Evolutionary conservation across 208 protist species (phyloP).

Genomic region (Trypanosoma mega): DNA sequence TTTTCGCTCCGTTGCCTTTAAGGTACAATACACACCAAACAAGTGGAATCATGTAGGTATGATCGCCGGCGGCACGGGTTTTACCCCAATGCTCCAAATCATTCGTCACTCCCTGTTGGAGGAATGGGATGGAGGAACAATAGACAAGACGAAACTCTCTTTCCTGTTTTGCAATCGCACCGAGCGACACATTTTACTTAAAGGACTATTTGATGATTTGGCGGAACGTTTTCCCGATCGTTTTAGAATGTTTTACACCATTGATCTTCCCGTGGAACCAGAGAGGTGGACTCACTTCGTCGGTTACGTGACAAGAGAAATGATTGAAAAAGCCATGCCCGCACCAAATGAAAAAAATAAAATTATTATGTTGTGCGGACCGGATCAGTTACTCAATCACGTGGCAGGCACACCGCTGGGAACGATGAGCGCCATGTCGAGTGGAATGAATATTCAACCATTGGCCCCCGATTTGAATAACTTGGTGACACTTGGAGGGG

Average conservation of each 20-base stretch:
- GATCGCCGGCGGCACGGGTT: slow-evolving; percentile 93
- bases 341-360: slow-evolving; percentile 71
- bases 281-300: slow-evolving; percentile 83
- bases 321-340: slow-evolving; percentile 78
- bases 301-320: slow-evolving; percentile 75
- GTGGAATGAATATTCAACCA: slow-evolving; percentile 76
- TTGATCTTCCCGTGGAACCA: slow-evolving; percentile 80
- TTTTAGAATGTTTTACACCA: slow-evolving; percentile 90
- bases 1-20: slow-evolving; percentile 80
- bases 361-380: slow-evolving; percentile 90
- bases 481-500: slow-evolving; percentile 67
- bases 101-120: slow-evolving; percentile 76
- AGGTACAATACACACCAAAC: slow-evolving; percentile 85
- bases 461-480: slow-evolving; percentile 86
- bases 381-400: slow-evolving; percentile 79
- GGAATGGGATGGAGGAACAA: slow-evolving; percentile 51
- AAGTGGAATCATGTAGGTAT: slow-evolving; percentile 89
- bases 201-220: slow-evolving; percentile 83
- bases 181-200: slow-evolving; percentile 91
- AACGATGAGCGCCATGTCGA: slow-evolving; percentile 76
- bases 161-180: slow-evolving; percentile 94
- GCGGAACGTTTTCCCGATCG: slow-evolving; percentile 57
- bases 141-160: slow-evolving; percentile 87
- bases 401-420: slow-evolving; percentile 78
- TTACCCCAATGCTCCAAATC: slow-evolving; percentile 94